Percentiles rank a stretch among this genome's conserved stretches.
Conservation (phyloP, 2,329 filamentous ascomycete genomes). For the Colletotrichum eleusines region DNA sequence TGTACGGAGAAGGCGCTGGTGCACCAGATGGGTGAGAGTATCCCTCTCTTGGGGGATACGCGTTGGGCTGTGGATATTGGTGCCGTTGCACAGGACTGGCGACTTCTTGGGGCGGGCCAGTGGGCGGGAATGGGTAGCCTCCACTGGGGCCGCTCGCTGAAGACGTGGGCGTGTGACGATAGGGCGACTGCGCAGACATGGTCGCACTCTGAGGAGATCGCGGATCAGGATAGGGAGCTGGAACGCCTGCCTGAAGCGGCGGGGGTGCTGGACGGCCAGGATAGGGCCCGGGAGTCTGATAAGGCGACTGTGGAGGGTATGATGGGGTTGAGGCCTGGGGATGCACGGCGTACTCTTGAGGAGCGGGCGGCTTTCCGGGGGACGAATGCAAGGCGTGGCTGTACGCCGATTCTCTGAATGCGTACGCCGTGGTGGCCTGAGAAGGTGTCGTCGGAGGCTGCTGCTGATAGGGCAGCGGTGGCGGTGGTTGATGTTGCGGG, state of each 20-base stretch:
- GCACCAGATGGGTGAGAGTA: conserved; percentile 56
- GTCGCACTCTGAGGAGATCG: conserved; percentile 63
- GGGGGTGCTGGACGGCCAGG: conserved; percentile 57
- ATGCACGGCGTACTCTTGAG: conserved; percentile 58
- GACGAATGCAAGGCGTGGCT: conserved; percentile 56
- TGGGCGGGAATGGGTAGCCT: conserved; percentile 65
- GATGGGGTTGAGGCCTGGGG: conserved; percentile 45
- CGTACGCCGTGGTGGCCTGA: conserved; percentile 58
- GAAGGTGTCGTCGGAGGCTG: conserved; percentile 46
- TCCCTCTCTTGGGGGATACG: conserved; percentile 60
- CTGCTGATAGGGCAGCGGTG: conserved; percentile 45
- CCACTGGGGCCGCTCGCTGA: conserved; percentile 55
- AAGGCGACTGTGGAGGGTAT: conserved; percentile 56
- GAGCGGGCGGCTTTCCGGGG: conserved; percentile 56
- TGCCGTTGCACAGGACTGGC: conserved; percentile 65
- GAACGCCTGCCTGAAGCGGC: conserved; percentile 55
- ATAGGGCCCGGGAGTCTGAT: conserved; percentile 57
- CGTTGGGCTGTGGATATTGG: conserved; percentile 61
- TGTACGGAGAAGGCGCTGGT: conserved; percentile 49
- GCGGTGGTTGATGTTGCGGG: conserved; percentile 48
- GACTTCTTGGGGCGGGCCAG: conserved; percentile 56
- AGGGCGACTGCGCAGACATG: conserved; percentile 60
- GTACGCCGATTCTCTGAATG: conserved; percentile 62
- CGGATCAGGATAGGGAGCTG: conserved; percentile 59
- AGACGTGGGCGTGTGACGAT: conserved; percentile 63